Evolutionary conservation across 495 filamentous ascomycete species (phyloP), one percentile per base, ranked within the genome.

Genomic region (Penicillium crystallinum): DNA sequence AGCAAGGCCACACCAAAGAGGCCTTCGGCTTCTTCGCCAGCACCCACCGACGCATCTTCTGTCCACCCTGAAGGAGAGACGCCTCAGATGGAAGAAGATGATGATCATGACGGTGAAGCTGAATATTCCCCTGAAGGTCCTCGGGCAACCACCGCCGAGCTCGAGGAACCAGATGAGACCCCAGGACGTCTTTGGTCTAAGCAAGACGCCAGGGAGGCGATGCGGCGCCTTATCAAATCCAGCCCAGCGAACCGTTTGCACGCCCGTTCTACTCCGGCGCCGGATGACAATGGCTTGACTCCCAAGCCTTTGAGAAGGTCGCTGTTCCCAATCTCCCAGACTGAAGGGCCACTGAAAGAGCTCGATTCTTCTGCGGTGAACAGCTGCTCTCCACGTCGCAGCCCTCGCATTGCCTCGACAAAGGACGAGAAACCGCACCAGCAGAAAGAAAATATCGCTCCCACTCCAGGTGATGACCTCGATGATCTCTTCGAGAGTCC

Each of bases 231-330:
- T 43, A 83, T 88, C 27, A 82, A 86, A 57, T 89, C 87, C 12
- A 89, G 86, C 51, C 87, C 87, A 12, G 79, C 77, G n/a, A 75
- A 79, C 53, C 80, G 82, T 53, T 66, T 71, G 36, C 86, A 89
- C 48, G 82, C 78, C 33, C 81, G 81, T 46, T 71, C 81, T 57
- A 82, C 81, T 57, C 83, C 90, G 41, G 83, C 87, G 36, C 79
- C 88, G 54, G 62, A 65, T 54, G 62, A 62, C 48, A 64, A 59
- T 52, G 61, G 55, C 45, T 72, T 91, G 17, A 86, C 84, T 34
- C 76, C 77, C 22, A 78, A 76, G 56, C 79, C 78, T 38, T 89
- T 86, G 21, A 80, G 89, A 63, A 81, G 92, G 62, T 69, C 90
- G 30, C 76, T 97, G 39, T 97, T 97, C 70, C 85, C 88, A 46